Base-by-base conservation (phyloP, 129 eudicot genomes). In the Cynara cardunculus region DNA sequence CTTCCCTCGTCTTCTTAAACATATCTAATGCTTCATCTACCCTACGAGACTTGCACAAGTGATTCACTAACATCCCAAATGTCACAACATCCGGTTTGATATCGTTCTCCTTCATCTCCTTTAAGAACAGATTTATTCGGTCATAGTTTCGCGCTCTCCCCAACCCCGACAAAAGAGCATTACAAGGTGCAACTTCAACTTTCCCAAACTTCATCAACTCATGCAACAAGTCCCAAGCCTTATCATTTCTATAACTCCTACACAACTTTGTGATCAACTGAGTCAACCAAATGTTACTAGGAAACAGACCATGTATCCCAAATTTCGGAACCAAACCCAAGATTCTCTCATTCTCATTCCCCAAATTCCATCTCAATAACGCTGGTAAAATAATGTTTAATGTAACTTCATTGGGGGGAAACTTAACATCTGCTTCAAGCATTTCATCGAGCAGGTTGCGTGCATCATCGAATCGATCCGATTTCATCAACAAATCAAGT, bases 391-490 rank as follows among this genome's bases (percentile, higher is more conserved):
- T 73, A 35, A 88, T 71, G 76, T 77, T 78, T 80, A 79, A 18
- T 0, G 90, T 88, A 7, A 37, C 16, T 41, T 69, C 80, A 73
- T 85, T 81, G 0, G 87, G 87, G 0, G 73, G 81, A 30, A 69
- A 32, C 27, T 25, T 28, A 0, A 34, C 26, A 35, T 82, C 80
- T 46, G 81, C 79, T 68, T 86, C 73, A 78, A 92, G 93, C 97
- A 92, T 86, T 92, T 87, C 90, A 24, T 92, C 94, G 81, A 92
- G 86, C 94, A 90, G 56, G 9, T 88, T 76, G 77, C 78, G 83
- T 19, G 94, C 97, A 87, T 85, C 89, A 25, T 85, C 84, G 24
- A 85, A 76, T 19, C 76, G 44, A 28, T 88, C 85, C 4, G 28
- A 69, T 26, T 25, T 78, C 69, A 92, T 26, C 81, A 92, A 19